A percentile compares a stretch with the other conserved stretches of the same genome.
phyloP scores from a whole-genome alignment of 2,329 filamentous ascomycete genomes.

The Penicillium sp. region DNA sequence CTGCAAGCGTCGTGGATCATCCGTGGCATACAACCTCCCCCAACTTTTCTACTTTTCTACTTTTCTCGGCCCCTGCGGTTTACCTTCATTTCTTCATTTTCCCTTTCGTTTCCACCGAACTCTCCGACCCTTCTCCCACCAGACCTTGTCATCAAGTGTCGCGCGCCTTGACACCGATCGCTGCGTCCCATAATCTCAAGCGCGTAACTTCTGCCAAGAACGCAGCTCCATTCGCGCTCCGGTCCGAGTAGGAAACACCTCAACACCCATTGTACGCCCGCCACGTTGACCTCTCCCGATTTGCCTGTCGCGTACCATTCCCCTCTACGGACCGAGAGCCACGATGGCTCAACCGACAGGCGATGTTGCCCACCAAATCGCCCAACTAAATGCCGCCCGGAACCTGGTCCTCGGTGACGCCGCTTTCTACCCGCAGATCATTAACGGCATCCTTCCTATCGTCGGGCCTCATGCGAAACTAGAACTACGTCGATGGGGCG shows the following conservation, averaged over 20 bases:
- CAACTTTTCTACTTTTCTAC: no score
- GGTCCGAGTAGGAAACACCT: constrained; percentile 1
- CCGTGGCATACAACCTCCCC: not conserved
- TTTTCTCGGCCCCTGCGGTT: constrained; percentile 20
- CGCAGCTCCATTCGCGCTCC: constrained; percentile 12
- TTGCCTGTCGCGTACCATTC: constrained; percentile 8
- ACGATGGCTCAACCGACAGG: constrained; percentile 57
- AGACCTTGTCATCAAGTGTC: not conserved
- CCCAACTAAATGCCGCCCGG: constrained; percentile 85
- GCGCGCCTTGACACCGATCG: not conserved
- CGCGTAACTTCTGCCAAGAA: constrained; percentile 8
- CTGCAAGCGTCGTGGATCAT: not conserved
- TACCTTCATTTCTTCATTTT: constrained; percentile 8
- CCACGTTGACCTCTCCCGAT: not conserved
- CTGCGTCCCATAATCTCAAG: not conserved
- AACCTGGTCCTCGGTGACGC: constrained; percentile 85
- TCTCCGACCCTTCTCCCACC: not conserved
- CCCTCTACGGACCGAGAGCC: constrained; percentile 16
- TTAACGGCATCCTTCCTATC: constrained; percentile 89
- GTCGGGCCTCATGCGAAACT: constrained; percentile 72
- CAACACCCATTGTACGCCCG: constrained; percentile 6
- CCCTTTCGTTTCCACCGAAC: not conserved
- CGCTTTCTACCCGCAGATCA: constrained; percentile 85
- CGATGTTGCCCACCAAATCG: constrained; percentile 72
- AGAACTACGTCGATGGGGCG: constrained; percentile 90